phyloP scores from a whole-genome alignment of 2,329 filamentous ascomycete genomes.

The Pestalotiopsis sp. region DNA sequence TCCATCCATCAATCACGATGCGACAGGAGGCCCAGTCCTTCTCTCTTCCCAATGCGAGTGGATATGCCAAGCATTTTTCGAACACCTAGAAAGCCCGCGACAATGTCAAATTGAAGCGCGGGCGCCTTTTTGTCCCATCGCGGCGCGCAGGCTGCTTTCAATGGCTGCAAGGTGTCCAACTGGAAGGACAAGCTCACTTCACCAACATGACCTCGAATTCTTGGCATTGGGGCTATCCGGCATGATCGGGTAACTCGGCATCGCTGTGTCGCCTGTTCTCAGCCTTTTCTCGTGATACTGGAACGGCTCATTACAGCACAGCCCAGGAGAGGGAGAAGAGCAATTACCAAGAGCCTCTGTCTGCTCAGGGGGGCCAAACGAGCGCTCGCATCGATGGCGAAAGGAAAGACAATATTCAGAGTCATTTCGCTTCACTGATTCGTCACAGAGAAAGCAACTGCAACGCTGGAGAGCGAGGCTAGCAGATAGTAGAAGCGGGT shows the following conservation, averaged over 20 bases:
- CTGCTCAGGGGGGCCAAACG: background rate
- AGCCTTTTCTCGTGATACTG: background rate
- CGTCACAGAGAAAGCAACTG: slow-evolving; percentile 4
- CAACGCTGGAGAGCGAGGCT: slow-evolving; percentile 2
- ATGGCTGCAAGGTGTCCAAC: background rate
- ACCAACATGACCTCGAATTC: background rate
- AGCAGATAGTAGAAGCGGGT: background rate
- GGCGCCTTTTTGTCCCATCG: background rate
- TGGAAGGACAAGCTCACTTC: background rate
- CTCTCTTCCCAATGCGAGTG: background rate
- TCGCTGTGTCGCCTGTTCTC: background rate
- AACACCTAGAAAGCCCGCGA: slow-evolving; percentile 1
- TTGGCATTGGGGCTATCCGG: slow-evolving; percentile 6
- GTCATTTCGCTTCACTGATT: background rate
- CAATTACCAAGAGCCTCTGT: background rate
- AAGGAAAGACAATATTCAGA: background rate
- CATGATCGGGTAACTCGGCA: slow-evolving; percentile 7
- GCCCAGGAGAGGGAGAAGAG: background rate
- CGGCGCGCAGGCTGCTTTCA: background rate
- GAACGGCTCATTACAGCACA: background rate
- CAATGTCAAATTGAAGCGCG: slow-evolving; percentile 8
- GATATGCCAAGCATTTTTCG: slow-evolving; percentile 4
- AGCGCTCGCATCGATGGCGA: no score
- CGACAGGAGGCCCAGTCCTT: background rate
- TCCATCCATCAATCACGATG: background rate